Base-by-base conservation (phyloP, 2,329 filamentous ascomycete genomes). In the Sclerotiophoma versabilis region DNA sequence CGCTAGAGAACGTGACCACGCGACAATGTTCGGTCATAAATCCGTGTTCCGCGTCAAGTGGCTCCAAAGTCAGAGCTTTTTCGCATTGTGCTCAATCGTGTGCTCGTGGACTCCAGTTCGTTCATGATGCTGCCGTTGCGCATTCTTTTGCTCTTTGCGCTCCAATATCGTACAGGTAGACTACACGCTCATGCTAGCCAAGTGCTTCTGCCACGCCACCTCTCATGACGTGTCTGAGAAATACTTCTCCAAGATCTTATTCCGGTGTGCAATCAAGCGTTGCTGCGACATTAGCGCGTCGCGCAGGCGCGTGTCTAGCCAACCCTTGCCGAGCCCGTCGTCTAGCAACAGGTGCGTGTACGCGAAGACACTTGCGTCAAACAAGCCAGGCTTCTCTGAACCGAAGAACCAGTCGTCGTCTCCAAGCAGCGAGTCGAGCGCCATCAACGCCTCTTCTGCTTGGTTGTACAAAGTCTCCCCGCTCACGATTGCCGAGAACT, bases 301-400 rank as follows among this genome's bases (percentile, higher is more conserved):
- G 12, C 74, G 79, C 45, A 96, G 76, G 47, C 80, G 79, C 56
- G 81, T 82, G 51, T 90, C 85, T 54, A 78, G 79, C 90, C 90
- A 93, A 9, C 69, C 71, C 14, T 70, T 69, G 1, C 76, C 79
- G 60, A 92, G 67, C 2, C 66, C 68, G 27, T 86, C 81, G 55
- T 90, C 86, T 45, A 96, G 76, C 46, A 98, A 79, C 44, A 96
- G 79, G 73, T 96, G 86, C 0, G 91, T 93, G 75, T 97, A 99
- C 3, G 92, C 87, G 76, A 97, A 98, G 2, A 98, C 85, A 48
- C 86, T 87, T 6, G 93, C 93, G 76, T 99, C 95, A 64, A 98
- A 93, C 20, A 93, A 70, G 0, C 87, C 86, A 0, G 93, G 91
- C 14, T 75, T 71, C 25, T 74, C 44, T 52, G 73, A 70, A 4